Evolutionary conservation across 75 land plant genomes (phyloP), one percentile per base, ranked within the genome.

Genomic region (Picea sitchensis): DNA sequence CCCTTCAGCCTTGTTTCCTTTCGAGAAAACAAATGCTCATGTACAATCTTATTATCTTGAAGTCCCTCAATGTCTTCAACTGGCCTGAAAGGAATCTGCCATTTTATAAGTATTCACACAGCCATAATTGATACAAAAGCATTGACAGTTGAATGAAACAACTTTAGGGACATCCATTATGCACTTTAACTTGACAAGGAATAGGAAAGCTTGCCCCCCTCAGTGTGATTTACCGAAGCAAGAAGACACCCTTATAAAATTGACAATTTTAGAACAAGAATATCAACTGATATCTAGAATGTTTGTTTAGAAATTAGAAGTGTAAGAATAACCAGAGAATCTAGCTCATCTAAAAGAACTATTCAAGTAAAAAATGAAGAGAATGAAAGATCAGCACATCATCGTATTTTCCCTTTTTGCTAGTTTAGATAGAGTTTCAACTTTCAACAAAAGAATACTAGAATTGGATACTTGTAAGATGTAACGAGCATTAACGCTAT

Each of bases 1-100:
- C 36, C 41, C 38, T 56, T 76, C 31, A 8, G 1, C 77, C 72
- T 14, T 76, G 71, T 64, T 76, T 26, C 75, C n/a, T 71, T 71
- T 71, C 51, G 26, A 71, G 56, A 71, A 44, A 71, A 36, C 17
- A 47, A 44, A 8, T 18, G 20, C 23, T 71, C 74, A 17, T 8
- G 23, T n/a, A 38, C 26, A 71, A 41, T 71, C 54, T 71, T 71
- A 44, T 44, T 36, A 38, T 41, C 74, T 7, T 71, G 23, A 3
- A 71, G 5, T 13, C 74, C 74, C 3, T 3, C 11, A 71, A 44
- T 41, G 51, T 71, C 74, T 23, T 71, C 74, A 38, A 71, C 56
- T 71, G 74, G 11, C 74, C 74, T 71, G 74, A 71, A 44, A 20
- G 44, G 12, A 18, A 44, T 34, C 11, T 41, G 44, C 21, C 21